Evolutionary conservation across 768 basidiomycete genomes (phyloP).

Genomic region (Suillus hirtellus): DNA sequence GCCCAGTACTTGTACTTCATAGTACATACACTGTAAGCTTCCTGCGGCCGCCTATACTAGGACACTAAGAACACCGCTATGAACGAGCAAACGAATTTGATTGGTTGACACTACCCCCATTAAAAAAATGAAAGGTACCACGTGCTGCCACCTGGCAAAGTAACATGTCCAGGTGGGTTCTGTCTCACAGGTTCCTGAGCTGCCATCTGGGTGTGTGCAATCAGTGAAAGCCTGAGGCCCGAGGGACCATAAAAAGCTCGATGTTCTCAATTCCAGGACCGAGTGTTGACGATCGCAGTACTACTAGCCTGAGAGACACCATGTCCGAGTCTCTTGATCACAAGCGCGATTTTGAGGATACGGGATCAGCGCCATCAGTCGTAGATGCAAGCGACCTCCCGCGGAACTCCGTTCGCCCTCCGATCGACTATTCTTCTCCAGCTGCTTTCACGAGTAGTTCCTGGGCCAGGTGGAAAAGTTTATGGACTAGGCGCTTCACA

Average conservation of each 20-base stretch:
- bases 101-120: background rate
- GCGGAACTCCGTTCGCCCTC: conserved; percentile 42
- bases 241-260: background rate
- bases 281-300: background rate
- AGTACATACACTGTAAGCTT: background rate
- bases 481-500: conserved; percentile 78
- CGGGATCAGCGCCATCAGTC: background rate
- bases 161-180: conserved; percentile 14
- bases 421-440: conserved; percentile 66
- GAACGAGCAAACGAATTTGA: background rate
- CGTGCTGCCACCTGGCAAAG: conserved; percentile 14
- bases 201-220: background rate
- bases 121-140: background rate
- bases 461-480: conserved; percentile 61
- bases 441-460: conserved; percentile 53
- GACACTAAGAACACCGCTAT: background rate
- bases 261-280: background rate
- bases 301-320: background rate
- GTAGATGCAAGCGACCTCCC: conserved; percentile 1
- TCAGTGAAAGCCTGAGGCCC: background rate
- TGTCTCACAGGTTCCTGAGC: conserved; percentile 4
- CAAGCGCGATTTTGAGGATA: conserved; percentile 26
- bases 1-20: background rate
- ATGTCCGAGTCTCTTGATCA: conserved; percentile 25
- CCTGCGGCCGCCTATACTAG: background rate